Evolutionary conservation across 2,329 filamentous ascomycete genomes (phyloP), one percentile per base, ranked within the genome.

Genomic region (Ophiobolus disseminans): DNA sequence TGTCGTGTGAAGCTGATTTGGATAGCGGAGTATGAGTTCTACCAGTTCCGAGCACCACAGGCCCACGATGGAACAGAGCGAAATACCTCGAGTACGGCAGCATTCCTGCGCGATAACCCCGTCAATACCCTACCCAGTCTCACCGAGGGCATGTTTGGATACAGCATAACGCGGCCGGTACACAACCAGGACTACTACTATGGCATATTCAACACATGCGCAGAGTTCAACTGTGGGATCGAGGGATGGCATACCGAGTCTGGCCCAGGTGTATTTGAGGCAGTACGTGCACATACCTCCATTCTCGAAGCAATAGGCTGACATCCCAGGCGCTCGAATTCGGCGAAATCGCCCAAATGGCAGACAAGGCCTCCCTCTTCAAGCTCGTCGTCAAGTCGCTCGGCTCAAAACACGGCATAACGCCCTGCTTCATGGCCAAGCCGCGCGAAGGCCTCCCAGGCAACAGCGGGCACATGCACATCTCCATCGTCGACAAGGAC

Each of bases 361-460:
- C 94, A 1, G 94, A 99, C 73, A 88, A 89, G 60, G 91, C 92
- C 20, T 87, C 87, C 22, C 78, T 99, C 26, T 99, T 97, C 86
- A 99, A 99, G 81, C 90, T 96, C 63, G 86, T 89, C 16, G 91
- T 96, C 58, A 97, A 96, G 76, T 91, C 90, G 8, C 84, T 96
- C 30, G 90, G 90, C 35, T 88, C 86, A 47, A 88, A 90, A 68
- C 90, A 91, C 70, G 91, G 90, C 59, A 96, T 99, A 68, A 96
- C 91, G 0, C 94, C 94, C 0, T 96, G 90, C 74, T 99, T 99
- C 79, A 99, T 99, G 94, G 94, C 94, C 13, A 99, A 99, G 75
- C 94, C 94, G 2, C 86, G 89, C 58, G 84, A 95, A 64, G 91
- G 92, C 0, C 79, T 97, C 0, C 94, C 94, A 0, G 94, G 94